Conservation (phyloP, 192 early-diverging fungal genomes). For the Radiomyces spectabilis region DNA sequence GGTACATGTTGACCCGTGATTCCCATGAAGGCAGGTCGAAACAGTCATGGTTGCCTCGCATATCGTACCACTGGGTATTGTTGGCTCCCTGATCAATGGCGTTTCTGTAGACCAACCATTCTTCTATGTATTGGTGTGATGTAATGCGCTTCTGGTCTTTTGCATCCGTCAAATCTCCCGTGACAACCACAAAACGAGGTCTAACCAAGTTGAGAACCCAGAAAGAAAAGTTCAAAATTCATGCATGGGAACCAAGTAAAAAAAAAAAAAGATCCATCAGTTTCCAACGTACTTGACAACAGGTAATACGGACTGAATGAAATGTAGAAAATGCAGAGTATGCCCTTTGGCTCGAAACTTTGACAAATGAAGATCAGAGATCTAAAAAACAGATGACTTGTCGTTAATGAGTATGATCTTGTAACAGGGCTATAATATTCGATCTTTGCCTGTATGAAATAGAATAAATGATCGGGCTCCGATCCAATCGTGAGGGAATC, state of each 20-base stretch:
- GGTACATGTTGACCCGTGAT: constrained; percentile 53
- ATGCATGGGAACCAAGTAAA: neutral
- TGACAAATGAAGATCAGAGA: constrained; percentile 84
- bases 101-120: constrained; percentile 68
- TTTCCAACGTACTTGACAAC: constrained; percentile 34
- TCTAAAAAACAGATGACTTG: constrained; percentile 28
- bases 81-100: constrained; percentile 47
- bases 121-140: constrained; percentile 68
- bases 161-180: constrained; percentile 86
- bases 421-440: neutral
- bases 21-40: constrained; percentile 64
- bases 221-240: neutral
- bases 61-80: constrained; percentile 64
- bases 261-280: neutral
- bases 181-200: constrained; percentile 71
- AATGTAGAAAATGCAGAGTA: constrained; percentile 66
- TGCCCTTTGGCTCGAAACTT: constrained; percentile 53
- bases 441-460: constrained; percentile 57
- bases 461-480: constrained; percentile 51
- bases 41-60: constrained; percentile 91
- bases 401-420: neutral
- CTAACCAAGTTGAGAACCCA: constrained; percentile 7
- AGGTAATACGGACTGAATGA: constrained; percentile 64
- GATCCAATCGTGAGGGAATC: too few species aligned
- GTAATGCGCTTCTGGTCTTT: constrained; percentile 56